Evolutionary conservation across 441 rosid genomes (phyloP).

Genomic region (Omphalea diandra): DNA sequence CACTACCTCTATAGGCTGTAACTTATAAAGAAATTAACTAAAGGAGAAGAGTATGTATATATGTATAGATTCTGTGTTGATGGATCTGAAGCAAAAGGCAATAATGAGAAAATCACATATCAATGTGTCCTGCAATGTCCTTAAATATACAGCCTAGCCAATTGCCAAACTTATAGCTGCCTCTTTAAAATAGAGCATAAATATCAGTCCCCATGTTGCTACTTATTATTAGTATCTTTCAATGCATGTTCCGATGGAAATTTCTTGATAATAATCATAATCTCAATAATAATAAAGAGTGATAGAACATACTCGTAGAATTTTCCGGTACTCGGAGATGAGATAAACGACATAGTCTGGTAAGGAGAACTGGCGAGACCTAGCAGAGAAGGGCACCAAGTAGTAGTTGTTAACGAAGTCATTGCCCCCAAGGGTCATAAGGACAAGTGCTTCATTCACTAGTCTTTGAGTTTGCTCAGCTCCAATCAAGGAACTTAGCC

Average conservation of each 20-base stretch:
- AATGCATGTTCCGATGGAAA: too few species aligned
- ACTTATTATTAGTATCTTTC: too few species aligned
- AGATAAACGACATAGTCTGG: conserved; percentile 67
- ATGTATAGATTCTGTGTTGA: background rate
- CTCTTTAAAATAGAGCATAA: conserved; percentile 16
- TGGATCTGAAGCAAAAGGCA: conserved; percentile 9
- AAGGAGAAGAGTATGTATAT: background rate
- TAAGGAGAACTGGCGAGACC: conserved; percentile 83
- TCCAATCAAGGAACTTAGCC: conserved; percentile 62
- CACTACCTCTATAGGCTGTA: too few species aligned
- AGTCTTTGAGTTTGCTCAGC: conserved; percentile 46
- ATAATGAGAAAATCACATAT: conserved; percentile 20
- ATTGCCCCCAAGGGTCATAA: conserved; percentile 87
- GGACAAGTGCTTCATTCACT: conserved; percentile 60
- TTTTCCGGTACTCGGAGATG: conserved; percentile 78
- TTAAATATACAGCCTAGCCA: conserved; percentile 15
- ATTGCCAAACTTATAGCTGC: conserved; percentile 13
- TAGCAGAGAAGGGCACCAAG: conserved; percentile 75
- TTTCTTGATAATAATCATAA: too few species aligned
- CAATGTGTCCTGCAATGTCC: background rate
- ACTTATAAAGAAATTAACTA: background rate
- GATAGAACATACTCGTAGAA: conserved; percentile 41
- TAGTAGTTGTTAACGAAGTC: conserved; percentile 94
- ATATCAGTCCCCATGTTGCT: conserved; percentile 5
- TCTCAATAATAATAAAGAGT: background rate